These are phyloP conservation scores for Paramecium biaurelia DNA, from an alignment of 73 alveolate species.

Conservation along the genomic window DNA sequence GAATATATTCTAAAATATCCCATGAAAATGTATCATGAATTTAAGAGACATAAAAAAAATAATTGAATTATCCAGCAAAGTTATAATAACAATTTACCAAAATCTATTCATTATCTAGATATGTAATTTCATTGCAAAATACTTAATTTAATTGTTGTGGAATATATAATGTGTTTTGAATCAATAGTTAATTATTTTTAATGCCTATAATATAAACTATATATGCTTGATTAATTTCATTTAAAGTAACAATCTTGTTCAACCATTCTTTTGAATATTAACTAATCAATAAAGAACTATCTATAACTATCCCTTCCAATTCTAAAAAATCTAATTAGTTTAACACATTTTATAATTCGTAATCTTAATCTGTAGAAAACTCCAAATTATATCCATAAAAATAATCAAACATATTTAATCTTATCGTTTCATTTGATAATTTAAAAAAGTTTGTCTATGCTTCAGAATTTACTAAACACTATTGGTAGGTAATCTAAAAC, in stretches of 20 bases:
- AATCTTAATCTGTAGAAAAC: background rate
- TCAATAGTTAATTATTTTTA: background rate
- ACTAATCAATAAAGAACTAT: background rate
- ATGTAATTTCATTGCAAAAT: background rate
- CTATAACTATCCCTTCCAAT: background rate
- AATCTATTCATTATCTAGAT: background rate
- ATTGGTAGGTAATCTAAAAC: background rate
- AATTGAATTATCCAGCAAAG: background rate
- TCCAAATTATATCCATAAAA: slow-evolving; percentile 6
- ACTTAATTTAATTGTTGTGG: background rate
- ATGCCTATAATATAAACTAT: background rate
- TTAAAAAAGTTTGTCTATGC: background rate
- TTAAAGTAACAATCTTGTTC: background rate
- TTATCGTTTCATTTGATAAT: background rate
- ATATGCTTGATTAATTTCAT: background rate
- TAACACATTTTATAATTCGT: slow-evolving; percentile 2
- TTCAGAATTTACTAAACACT: background rate
- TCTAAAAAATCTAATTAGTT: background rate
- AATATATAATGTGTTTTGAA: background rate
- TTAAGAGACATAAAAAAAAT: background rate
- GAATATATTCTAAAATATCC: background rate
- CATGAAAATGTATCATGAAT: background rate
- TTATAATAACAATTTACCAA: background rate
- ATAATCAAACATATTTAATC: background rate
- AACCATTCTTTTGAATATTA: background rate